Base-by-base conservation (phyloP, 202 grass and related monocot genomes). In the Panicum virgatum region DNA sequence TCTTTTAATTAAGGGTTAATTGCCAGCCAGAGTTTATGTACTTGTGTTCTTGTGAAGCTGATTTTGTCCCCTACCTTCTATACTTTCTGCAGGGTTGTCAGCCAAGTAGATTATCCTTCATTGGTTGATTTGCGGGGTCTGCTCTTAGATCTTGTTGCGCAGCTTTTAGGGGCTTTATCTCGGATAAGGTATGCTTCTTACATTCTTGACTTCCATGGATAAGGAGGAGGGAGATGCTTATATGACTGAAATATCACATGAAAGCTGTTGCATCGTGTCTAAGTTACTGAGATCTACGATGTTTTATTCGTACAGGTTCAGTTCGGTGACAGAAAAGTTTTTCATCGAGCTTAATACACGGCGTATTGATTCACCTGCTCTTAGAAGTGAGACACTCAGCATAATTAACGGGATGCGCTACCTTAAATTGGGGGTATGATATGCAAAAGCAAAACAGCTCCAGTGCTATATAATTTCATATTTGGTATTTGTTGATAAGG, bases 321-420 rank as follows among this genome's bases (percentile, higher is more conserved):
- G 96, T 90, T 96, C 92, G 67, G 96, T 96, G 51, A 98, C 92
- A 12, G 96, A 96, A 80, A 92, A 62, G 60, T 98, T 98, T 93
- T 98, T 96, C 83, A 86, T 98, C 75, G 96, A 98, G 88, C 88
- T 98, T 75, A 98, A 87, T 96, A 74, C 81, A 81, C 92, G 92
- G 18, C 86, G 92, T 79, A 78, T 81, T 58, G 96, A 98, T 71
- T 86, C 80, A 36, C 92, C 84, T 90, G 46, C 91, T 62, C 77
- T 87, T 70, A 98, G 96, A 88, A 96, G 90, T 12, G 92, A 98
- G 78, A 93, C 88, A 60, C 96, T 98, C 46, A 98, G 85, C 85
- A 93, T 98, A 81, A 98, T 98, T 40, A 98, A 98, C 47, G 96
- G 96, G 80, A 93, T 96, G 96, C 92, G 92, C 77, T 98, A 98